Base-by-base conservation (phyloP, 345 rosid genomes). In the Sonneratia alba region DNA sequence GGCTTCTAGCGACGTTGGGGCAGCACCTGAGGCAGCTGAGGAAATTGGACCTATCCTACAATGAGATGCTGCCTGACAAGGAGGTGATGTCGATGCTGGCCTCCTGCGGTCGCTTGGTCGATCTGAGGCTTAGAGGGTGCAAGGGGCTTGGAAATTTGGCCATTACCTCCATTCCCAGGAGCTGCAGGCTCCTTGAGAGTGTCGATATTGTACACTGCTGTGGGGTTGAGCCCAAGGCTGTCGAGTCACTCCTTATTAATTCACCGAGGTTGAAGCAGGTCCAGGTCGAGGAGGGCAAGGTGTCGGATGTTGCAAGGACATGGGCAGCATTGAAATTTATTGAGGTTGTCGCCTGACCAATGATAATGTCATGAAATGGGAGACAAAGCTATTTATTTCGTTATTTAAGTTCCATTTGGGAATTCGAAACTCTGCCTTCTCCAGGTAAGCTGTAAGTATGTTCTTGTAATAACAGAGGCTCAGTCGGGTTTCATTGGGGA, bases 1-100 rank as follows among this genome's bases (percentile, higher is more conserved):
- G 98, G 48, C 79, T 93, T 84, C 85, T 93, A 14, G 88, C 91
- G 27, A 84, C 92, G 0, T 74, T 93, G 32, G 98, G 98, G 40
- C 98, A 93, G 76, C 72, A 85, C 76, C 71, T 88, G 81, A 79
- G 79, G 75, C 78, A 66, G 34, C 77, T 91, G 62, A 91, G 79
- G 87, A 89, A 78, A 45, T 61, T 93, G 8, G 92, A 89, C 37
- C 68, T 93, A 79, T 83, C 90, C 55, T 81, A 66, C 43, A 93
- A 91, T 62, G 94, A 89, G 37, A 84, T 76, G 77, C 68, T 93
- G 85, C 68, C 73, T 14, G 97, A 91, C 73, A 91, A 88, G 78
- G 96, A 87, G 77, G 64, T 93, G 34, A 76, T 83, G 42, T 85
- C 94, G 0, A 88, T 91, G 94, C 68, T 93, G 15, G 91, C 77